Conservation (phyloP, 805 yeast genomes). For the Saturnispora dispora region DNA sequence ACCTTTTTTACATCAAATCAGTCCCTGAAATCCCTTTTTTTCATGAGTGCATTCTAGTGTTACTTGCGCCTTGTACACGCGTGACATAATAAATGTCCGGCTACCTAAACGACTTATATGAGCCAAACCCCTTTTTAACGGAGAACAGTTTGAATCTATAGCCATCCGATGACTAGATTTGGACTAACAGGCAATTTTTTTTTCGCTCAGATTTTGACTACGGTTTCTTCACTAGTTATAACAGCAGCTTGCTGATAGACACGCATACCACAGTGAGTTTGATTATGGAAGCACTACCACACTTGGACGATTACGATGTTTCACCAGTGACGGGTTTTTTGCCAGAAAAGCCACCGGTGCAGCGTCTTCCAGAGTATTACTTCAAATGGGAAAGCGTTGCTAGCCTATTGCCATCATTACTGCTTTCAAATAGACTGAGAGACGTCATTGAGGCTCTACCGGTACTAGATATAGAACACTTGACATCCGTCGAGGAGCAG, state of each 20-base stretch:
- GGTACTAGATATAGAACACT: constrained; percentile 38
- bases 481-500: constrained; percentile 40
- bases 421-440: constrained; percentile 57
- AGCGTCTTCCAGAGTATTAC: constrained; percentile 48
- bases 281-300: constrained; percentile 31
- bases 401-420: constrained; percentile 58
- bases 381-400: constrained; percentile 72
- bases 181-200: not conserved
- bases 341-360: constrained; percentile 59
- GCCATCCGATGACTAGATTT: not conserved
- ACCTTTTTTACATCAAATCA: too few species aligned
- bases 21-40: too few species aligned
- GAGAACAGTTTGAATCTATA: not conserved
- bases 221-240: not conserved
- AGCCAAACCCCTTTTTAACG: not conserved
- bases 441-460: constrained; percentile 58
- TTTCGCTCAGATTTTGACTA: not conserved
- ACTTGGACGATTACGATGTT: constrained; percentile 57
- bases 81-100: not conserved
- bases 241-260: not conserved
- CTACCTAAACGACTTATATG: not conserved
- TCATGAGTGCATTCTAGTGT: too few species aligned
- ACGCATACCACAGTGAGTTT: not conserved
- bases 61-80: too few species aligned
- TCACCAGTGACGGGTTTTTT: constrained; percentile 69